Conservation (phyloP, 2,329 filamentous ascomycete genomes). For the Phaeosphaeriaceae sp. region DNA sequence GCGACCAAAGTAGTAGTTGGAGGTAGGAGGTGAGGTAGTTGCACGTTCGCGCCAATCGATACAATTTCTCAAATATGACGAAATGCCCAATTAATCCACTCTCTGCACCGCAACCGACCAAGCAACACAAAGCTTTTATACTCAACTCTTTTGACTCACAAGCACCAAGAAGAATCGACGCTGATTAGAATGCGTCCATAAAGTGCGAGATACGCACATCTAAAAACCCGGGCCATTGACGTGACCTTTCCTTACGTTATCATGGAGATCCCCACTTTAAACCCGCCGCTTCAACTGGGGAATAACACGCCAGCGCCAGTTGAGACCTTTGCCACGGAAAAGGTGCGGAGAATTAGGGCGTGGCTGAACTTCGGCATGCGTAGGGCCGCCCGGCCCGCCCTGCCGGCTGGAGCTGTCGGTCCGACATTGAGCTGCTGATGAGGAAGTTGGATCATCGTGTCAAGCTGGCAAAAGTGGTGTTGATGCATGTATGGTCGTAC, state of each 20-base stretch:
- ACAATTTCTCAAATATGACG: neutral
- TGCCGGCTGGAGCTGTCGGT: constrained; percentile 6
- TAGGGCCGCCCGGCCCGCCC: constrained; percentile 6
- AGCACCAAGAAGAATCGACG: neutral
- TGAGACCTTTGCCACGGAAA: neutral
- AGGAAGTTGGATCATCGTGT: neutral
- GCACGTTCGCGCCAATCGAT: neutral
- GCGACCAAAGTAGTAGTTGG: neutral
- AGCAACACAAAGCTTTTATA: neutral
- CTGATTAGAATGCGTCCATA: neutral
- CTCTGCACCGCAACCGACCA: neutral
- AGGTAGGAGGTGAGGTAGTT: neutral
- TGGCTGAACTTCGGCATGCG: constrained; percentile 12
- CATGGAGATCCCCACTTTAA: constrained; percentile 8
- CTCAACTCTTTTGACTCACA: neutral
- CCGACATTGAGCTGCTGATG: constrained; percentile 9
- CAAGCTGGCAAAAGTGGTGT: neutral
- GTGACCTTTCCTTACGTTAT: neutral
- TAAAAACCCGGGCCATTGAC: neutral
- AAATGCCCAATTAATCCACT: neutral
- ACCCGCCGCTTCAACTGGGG: neutral
- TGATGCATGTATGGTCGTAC: neutral
- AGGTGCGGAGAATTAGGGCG: neutral
- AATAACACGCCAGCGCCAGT: constrained; percentile 5
- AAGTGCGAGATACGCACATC: constrained; percentile 3